These are phyloP conservation scores for Citrullus mucosospermus DNA, from an alignment of 306 rosid genomes.

Conservation along the genomic window DNA sequence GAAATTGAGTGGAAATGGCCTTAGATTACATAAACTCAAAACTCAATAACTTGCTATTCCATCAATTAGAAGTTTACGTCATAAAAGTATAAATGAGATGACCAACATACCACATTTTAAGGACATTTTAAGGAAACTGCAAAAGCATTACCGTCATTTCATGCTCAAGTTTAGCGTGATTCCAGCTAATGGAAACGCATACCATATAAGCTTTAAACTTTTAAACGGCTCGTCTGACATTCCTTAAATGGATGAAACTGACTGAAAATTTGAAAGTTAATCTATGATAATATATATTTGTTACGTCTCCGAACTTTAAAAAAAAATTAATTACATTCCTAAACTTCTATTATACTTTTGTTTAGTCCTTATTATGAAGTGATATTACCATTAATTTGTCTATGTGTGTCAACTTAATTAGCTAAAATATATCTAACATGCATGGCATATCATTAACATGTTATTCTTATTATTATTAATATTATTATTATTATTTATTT, in stretches of 20 bases:
- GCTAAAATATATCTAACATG: no score
- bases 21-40: neutral
- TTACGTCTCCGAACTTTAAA: neutral
- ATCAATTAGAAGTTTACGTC: neutral
- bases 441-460: no score
- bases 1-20: no score
- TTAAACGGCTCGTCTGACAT: neutral
- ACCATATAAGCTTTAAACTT: neutral
- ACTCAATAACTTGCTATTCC: neutral
- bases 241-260: neutral
- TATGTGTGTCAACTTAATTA: no score
- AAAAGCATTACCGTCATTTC: neutral
- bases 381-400: no score
- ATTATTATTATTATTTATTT: no score
- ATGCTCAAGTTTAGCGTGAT: neutral
- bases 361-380: no score
- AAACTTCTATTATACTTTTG: no score
- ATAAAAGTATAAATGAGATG: neutral
- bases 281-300: neutral
- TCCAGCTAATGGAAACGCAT: neutral
- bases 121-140: neutral
- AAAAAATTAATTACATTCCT: neutral
- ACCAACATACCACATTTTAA: neutral
- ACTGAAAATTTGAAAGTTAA: neutral
- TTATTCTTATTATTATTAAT: no score